Evolutionary conservation across 148 eudicot species (phyloP), one percentile per base, ranked within the genome.

Genomic region (Vaccinium corymbosum): DNA sequence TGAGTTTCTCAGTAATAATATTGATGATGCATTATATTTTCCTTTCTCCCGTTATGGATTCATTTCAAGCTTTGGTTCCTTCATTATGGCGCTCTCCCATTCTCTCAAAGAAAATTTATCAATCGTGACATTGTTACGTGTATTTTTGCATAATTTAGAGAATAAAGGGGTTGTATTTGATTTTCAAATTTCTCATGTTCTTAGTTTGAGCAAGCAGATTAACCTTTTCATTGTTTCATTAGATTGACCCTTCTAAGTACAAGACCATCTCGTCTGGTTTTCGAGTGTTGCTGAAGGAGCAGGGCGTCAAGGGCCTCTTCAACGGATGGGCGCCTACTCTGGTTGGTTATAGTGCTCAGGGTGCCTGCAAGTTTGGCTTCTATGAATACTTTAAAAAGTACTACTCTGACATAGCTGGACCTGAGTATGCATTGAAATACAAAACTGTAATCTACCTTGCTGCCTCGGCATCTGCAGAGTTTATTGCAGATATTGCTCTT

Each of bases 321-420:
- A 50, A 59, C 27, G 80, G 80, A 19, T 77, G 80, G 80, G 80
- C 27, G 57, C 57, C 80, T 13, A 77, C 20, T 1, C 46, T 77
- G 56, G 35, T 77, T 77, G 80, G 80, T 77, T 77, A 77, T 50
- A 77, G 80, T 50, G 80, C 57, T 20, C 80, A 77, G 38, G 57
- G 59, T 50, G 80, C 80, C 46, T 77, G 80, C 42, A 77, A 77
- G 57, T 77, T 77, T 22, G 80, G 59, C 19, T 77, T 77, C 57
- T 77, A 77, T 10, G 80, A 77, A 25, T 77, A n/a, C 20, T 77
- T 77, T n/a, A 50, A 77, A 51, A 77, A 77, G 57, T 77, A 77
- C 35, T 77, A 77, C 35, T 77, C 56, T 49, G 80, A 77, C 57
- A 77, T 77, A 48, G 80, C 80, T 9, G 57, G 80, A 27, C 38